Evolutionary conservation across 78 protist genomes (phyloP).

Genomic region (Isochrysis galbana): DNA sequence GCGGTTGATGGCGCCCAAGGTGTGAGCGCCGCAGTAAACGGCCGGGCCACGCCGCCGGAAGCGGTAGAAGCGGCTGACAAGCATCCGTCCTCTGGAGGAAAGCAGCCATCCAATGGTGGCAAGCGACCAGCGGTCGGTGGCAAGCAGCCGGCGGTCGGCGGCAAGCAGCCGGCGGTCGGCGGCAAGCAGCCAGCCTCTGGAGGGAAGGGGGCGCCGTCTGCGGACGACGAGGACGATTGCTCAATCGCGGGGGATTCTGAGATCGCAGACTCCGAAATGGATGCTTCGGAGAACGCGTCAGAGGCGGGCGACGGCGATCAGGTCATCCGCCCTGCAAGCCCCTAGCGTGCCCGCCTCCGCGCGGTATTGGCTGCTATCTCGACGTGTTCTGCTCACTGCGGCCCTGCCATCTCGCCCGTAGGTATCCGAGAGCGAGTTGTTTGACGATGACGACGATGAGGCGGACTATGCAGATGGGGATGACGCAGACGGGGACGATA

Average conservation of each 20-base stretch:
- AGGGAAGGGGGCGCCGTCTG: background rate
- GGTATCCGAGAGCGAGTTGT: too few species aligned
- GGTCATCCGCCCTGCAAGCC: too few species aligned
- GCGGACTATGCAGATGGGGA: too few species aligned
- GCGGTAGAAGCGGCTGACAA: background rate
- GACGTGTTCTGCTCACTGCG: too few species aligned
- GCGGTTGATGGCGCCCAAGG: background rate
- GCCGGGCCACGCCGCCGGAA: background rate
- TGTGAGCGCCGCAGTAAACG: background rate
- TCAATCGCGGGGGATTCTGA: background rate
- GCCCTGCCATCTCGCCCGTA: too few species aligned
- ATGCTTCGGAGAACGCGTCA: background rate
- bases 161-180: background rate
- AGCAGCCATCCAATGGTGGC: background rate
- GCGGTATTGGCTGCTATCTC: too few species aligned
- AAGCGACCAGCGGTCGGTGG: background rate
- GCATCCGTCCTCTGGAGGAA: background rate
- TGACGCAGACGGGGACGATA: background rate
- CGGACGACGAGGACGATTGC: background rate
- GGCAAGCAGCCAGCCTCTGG: background rate
- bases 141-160: background rate
- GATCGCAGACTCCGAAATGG: background rate
- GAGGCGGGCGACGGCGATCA: too few species aligned
- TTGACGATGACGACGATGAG: too few species aligned
- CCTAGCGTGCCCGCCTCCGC: too few species aligned